Evolutionary conservation across 2,329 filamentous ascomycete genomes (phyloP), one percentile per base, ranked within the genome.

Genomic region (Arthrobotrys sinensis): DNA sequence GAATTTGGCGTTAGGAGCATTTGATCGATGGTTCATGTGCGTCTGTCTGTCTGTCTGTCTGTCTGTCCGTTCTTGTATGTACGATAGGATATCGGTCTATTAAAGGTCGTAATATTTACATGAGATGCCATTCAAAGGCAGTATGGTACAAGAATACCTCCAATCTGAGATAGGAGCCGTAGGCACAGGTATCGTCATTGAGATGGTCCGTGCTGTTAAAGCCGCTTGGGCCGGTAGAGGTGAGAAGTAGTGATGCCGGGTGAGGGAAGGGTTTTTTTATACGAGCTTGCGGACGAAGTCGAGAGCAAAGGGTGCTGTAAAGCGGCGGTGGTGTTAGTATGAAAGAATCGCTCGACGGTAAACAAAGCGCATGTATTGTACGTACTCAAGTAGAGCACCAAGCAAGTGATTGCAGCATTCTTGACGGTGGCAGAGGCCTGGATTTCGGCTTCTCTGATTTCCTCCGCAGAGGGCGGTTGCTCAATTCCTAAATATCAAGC

Each of bases 331-430:
- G 63, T 12, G 65, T 69, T 32, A 72, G 68, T 38, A 28, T n/a
- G 10, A 52, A 38, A 38, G 46, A 16, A 5, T 28, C 11, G n/a
- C 14, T n/a, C 11, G 14, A 68, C 7, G 48, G 32, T 6, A 67
- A 14, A 4, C 16, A 5, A 43, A 36, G 36, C 12, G 16, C 21
- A 14, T 28, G 6, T 1, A 11, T 24, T 10, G n/a, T 7, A 83
- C 91, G 72, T 89, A 96, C 93, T 93, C 78, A 96, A 86, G 84
- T 95, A 95, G 60, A 96, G 88, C 62, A 92, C 84, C 45, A 91
- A 86, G 80, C 90, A 90, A 14, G 90, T 89, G 45, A 89, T 88
- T 69, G 91, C 83, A 79, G 91, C 91, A 82, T 87, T 88, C 86
- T 92, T 90, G 81, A 95, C 86, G 63, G 90, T 91, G 81, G 88